These are phyloP conservation scores for Pseudozyma sp. DNA, from an alignment of 1,284 basidiomycete genomes.

Conservation along the genomic window DNA sequence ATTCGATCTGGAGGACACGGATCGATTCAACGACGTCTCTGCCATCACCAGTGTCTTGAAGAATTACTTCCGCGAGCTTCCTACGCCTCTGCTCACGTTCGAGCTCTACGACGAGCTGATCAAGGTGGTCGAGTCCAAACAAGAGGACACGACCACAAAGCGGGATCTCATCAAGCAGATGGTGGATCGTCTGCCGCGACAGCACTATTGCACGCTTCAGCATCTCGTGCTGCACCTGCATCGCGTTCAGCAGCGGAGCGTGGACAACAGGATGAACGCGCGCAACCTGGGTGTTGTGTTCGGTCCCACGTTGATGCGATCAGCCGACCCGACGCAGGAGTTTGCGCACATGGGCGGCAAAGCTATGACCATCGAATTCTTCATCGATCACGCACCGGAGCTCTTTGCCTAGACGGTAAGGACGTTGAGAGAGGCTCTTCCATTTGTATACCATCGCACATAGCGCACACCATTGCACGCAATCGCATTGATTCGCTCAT, in stretches of 20 bases:
- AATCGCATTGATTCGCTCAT: too few species aligned
- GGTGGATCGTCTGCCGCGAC: slow-evolving; percentile 81
- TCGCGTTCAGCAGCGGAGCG: slow-evolving; percentile 65
- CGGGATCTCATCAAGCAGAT: slow-evolving; percentile 72
- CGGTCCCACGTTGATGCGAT: slow-evolving; percentile 94
- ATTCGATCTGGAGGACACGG: slow-evolving; percentile 87
- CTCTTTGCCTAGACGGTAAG: slow-evolving; percentile 22
- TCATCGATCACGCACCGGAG: slow-evolving; percentile 41
- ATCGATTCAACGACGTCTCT: slow-evolving; percentile 95
- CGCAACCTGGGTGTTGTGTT: slow-evolving; percentile 99
- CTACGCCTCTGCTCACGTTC: slow-evolving; percentile 88
- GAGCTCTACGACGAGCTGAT: slow-evolving; percentile 89
- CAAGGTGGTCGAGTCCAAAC: slow-evolving; percentile 58
- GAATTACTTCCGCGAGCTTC: slow-evolving; percentile 92
- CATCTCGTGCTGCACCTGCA: slow-evolving; percentile 88
- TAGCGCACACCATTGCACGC: too few species aligned
- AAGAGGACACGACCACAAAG: slow-evolving; percentile 17
- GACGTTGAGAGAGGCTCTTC: too few species aligned
- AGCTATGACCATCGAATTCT: slow-evolving; percentile 76
- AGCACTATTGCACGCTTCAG: slow-evolving; percentile 87
- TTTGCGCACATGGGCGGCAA: slow-evolving; percentile 98
- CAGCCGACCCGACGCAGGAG: slow-evolving; percentile 84
- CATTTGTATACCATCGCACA: too few species aligned
- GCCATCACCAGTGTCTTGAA: slow-evolving; percentile 96
- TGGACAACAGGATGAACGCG: slow-evolving; percentile 90